phyloP scores from a whole-genome alignment of 2,329 filamentous ascomycete genomes.

The Ophiostoma pallidulum region DNA sequence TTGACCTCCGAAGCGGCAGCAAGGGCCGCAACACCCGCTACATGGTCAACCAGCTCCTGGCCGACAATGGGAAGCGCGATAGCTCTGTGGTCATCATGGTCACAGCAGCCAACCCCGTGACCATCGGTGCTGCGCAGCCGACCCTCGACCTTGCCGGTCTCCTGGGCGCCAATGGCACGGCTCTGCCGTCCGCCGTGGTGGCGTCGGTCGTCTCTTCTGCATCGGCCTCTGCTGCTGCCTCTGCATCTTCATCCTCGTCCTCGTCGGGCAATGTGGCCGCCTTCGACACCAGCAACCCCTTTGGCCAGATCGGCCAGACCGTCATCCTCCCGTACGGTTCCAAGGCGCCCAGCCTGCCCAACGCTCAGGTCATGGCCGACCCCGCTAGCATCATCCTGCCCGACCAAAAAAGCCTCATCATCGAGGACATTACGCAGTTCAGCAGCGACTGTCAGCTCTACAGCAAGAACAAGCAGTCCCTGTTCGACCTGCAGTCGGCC shows the following conservation, averaged over 20 bases:
- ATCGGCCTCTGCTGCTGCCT: conserved; percentile 14
- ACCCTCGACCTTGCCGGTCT: conserved; percentile 17
- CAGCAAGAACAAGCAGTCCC: conserved; percentile 20
- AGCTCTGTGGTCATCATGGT: conserved; percentile 30
- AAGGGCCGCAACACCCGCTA: conserved; percentile 26
- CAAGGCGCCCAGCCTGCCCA: conserved; percentile 21
- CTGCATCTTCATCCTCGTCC: conserved; percentile 16
- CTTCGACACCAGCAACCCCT: conserved; percentile 25
- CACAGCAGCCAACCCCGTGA: conserved; percentile 28
- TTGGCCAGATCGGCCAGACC: conserved; percentile 25
- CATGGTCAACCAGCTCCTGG: conserved; percentile 30
- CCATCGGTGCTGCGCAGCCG: conserved; percentile 23
- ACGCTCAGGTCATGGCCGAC: conserved; percentile 26
- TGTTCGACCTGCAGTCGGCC: conserved; percentile 21
- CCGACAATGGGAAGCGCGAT: conserved; percentile 27
- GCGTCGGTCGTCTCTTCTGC: conserved; percentile 5
- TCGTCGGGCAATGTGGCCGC: conserved; percentile 17
- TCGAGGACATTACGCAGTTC: conserved; percentile 26
- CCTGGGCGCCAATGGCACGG: conserved; percentile 9
- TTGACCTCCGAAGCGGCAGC: conserved; percentile 25
- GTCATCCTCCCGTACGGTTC: conserved; percentile 28
- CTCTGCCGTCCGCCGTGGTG: background rate
- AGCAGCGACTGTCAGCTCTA: conserved; percentile 26
- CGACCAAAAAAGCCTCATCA: conserved; percentile 25
- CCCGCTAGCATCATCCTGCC: conserved; percentile 31